Conservation (phyloP, 768 basidiomycete genomes). For the Hortiboletus campestris region DNA sequence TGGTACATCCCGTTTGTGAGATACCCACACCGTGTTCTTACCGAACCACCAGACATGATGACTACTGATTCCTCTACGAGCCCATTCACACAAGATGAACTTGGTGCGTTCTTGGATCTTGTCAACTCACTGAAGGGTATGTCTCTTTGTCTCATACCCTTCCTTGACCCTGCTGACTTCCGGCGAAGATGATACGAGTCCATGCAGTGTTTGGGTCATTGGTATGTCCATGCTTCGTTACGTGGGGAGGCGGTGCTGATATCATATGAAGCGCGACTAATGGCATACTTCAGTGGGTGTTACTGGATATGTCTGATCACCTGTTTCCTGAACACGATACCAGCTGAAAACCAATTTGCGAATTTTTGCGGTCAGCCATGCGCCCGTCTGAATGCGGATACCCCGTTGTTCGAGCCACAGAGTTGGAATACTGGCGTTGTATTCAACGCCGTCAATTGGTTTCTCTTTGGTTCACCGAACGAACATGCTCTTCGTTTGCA, state of each 20-base stretch:
- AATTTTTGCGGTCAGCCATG: slow-evolving; percentile 10
- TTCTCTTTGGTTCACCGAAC: background rate
- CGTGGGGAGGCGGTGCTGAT: background rate
- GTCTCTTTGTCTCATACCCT: too few species aligned
- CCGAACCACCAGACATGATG: slow-evolving; percentile 4
- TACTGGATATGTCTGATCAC: background rate
- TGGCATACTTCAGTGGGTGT: slow-evolving; percentile 12
- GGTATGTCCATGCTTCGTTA: background rate
- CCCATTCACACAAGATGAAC: slow-evolving; percentile 11
- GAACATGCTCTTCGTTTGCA: slow-evolving; percentile 15
- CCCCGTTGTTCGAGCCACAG: slow-evolving; percentile 3
- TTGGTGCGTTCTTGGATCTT: slow-evolving; percentile 12
- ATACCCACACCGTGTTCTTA: background rate
- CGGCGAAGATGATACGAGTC: background rate
- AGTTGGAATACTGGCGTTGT: background rate
- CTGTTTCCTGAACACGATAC: background rate
- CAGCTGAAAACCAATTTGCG: slow-evolving; percentile 14
- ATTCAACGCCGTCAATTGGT: background rate
- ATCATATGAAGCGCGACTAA: slow-evolving; percentile 6
- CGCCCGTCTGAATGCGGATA: slow-evolving; percentile 9
- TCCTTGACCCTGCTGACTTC: background rate
- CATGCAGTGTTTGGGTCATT: slow-evolving; percentile 9
- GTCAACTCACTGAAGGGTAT: slow-evolving; percentile 15
- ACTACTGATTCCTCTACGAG: slow-evolving; percentile 19
- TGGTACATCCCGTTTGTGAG: background rate